Evolutionary conservation across 202 grass and related monocot genomes (phyloP).

Genomic region (Elaeis oleifera): DNA sequence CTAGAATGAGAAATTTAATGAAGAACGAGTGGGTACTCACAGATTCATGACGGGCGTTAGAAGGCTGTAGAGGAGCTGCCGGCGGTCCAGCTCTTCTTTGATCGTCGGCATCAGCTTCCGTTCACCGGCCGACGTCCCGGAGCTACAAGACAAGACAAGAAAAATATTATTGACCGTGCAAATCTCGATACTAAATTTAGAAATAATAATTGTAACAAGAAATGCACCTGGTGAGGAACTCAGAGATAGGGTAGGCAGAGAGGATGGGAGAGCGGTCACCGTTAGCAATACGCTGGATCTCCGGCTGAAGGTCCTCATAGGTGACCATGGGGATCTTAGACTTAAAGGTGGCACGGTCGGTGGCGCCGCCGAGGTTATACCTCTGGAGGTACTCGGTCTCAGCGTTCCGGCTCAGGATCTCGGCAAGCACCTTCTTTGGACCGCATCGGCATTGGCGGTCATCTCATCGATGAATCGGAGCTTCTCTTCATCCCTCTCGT

Average conservation of each 20-base stretch:
- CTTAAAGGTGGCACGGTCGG: slow-evolving; percentile 61
- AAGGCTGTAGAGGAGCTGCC: slow-evolving; percentile 89
- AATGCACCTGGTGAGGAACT: slow-evolving; percentile 87
- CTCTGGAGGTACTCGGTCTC: slow-evolving; percentile 70
- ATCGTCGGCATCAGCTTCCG: slow-evolving; percentile 97
- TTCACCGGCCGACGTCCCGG: slow-evolving; percentile 91
- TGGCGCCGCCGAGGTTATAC: slow-evolving; percentile 39
- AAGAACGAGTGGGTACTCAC: slow-evolving; percentile 31
- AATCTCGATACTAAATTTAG: neutral
- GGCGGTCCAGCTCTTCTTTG: slow-evolving; percentile 78
- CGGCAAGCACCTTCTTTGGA: slow-evolving; percentile 69
- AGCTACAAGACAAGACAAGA: slow-evolving; percentile 30
- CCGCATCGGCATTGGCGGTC: slow-evolving; percentile 52
- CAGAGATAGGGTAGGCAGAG: slow-evolving; percentile 76
- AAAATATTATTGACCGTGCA: neutral
- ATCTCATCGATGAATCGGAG: slow-evolving; percentile 85
- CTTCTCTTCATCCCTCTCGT: slow-evolving; percentile 61
- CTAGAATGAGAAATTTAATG: neutral
- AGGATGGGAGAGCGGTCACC: slow-evolving; percentile 80
- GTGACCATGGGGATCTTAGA: slow-evolving; percentile 66
- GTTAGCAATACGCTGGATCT: slow-evolving; percentile 86
- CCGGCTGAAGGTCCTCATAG: slow-evolving; percentile 86
- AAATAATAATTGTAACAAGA: neutral
- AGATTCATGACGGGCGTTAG: slow-evolving; percentile 90
- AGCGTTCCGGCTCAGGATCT: slow-evolving; percentile 72